A percentile compares a stretch with the other conserved stretches of the same genome.
These are phyloP conservation scores for Neofusicoccum umdonicola DNA, from an alignment of 2,329 filamentous ascomycete genomes.

Conservation along the genomic window DNA sequence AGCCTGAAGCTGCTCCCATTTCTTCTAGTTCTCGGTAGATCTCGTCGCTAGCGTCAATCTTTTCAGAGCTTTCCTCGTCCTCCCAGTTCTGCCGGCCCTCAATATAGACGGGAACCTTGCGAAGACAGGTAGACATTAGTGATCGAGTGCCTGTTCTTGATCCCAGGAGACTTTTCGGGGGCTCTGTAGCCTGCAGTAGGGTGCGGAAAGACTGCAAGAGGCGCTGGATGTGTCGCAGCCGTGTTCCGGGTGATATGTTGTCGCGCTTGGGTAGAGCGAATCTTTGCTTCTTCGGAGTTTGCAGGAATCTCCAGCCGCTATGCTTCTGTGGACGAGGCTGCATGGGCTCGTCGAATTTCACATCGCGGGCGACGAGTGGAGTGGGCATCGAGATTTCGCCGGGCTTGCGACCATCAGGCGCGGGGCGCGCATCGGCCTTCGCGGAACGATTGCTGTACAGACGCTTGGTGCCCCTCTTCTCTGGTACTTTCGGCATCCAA, in stretches of 20 bases:
- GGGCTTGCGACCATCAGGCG: not conserved
- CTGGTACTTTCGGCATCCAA: conserved; percentile 32
- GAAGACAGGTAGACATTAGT: conserved; percentile 39
- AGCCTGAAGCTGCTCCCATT: conserved; percentile 34
- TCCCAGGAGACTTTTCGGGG: not conserved
- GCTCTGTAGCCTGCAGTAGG: conserved; percentile 32
- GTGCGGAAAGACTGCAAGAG: conserved; percentile 20
- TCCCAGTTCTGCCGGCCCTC: conserved; percentile 39
- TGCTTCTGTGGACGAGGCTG: not conserved
- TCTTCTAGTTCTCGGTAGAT: conserved; percentile 39
- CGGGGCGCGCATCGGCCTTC: conserved; percentile 18
- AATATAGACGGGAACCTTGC: conserved; percentile 42
- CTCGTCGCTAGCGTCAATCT: conserved; percentile 35
- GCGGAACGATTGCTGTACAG: conserved; percentile 32
- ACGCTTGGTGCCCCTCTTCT: conserved; percentile 25
- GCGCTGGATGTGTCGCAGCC: not conserved
- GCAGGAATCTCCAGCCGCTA: not conserved
- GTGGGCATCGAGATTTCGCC: conserved; percentile 12
- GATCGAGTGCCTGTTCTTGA: conserved; percentile 31
- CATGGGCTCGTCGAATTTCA: not conserved
- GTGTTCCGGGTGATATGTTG: not conserved
- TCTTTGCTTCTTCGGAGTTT: conserved; percentile 1
- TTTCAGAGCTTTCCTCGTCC: conserved; percentile 28
- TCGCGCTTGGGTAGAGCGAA: not conserved
- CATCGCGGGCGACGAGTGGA: not conserved